These are phyloP conservation scores for Pelargonium nanum DNA, from an alignment of 345 rosid genomes.

Conservation along the genomic window DNA sequence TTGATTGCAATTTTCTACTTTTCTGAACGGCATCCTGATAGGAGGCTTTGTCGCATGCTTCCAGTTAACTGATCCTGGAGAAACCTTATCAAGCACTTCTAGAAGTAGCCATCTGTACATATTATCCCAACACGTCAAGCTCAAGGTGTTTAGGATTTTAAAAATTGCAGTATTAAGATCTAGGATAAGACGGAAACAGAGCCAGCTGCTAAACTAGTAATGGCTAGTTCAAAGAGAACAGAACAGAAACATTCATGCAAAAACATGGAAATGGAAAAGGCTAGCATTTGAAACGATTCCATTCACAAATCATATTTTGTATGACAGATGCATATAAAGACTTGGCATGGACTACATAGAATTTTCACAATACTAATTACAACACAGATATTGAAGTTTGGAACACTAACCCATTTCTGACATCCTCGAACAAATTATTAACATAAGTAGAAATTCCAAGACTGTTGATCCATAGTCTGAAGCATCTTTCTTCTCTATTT, in stretches of 20 bases:
- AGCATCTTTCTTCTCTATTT: conserved; percentile 86
- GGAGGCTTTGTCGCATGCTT: conserved; percentile 90
- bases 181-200: no score
- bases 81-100: conserved; percentile 83
- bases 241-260: no score
- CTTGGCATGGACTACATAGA: not conserved
- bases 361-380: not conserved
- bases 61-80: conserved; percentile 84
- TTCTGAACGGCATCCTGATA: conserved; percentile 88
- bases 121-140: not conserved
- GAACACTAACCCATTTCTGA: conserved; percentile 63
- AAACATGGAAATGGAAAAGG: no score
- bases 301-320: not conserved
- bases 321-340: not conserved
- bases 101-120: conserved; percentile 71
- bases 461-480: conserved; percentile 87
- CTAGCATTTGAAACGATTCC: no score
- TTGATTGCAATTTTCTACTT: conserved; percentile 95
- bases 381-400: conserved; percentile 1
- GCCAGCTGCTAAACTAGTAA: no score
- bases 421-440: conserved; percentile 85
- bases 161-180: not conserved
- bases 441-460: conserved; percentile 66
- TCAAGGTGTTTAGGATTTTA: conserved; percentile 3
- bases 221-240: no score